Evolutionary conservation across 352 stramenopile genomes (phyloP).

Genomic region (Pythium vanterpoolii): DNA sequence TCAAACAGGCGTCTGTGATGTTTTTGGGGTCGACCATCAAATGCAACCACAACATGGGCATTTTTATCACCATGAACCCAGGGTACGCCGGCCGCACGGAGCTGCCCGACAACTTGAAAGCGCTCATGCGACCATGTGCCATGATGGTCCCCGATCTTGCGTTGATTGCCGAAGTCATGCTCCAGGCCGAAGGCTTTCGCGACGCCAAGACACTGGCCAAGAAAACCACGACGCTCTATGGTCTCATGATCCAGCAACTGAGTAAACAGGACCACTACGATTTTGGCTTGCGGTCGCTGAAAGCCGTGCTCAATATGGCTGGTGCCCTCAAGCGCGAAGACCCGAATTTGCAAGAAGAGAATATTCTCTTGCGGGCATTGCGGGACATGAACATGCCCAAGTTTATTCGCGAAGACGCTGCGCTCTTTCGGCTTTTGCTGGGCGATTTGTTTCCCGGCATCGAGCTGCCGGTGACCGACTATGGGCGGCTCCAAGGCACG

Average conservation of each 20-base stretch:
- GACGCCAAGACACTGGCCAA: conserved; percentile 48
- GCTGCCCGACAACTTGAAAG: conserved; percentile 79
- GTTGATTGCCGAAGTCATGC: conserved; percentile 90
- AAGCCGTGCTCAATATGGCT: conserved; percentile 86
- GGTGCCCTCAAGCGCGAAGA: conserved; percentile 90
- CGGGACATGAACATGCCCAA: conserved; percentile 96
- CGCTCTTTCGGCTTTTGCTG: conserved; percentile 92
- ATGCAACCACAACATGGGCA: conserved; percentile 88
- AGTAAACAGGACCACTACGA: conserved; percentile 90
- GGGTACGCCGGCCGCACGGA: conserved; percentile 86
- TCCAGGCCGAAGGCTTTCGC: conserved; percentile 85
- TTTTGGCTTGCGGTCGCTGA: conserved; percentile 89
- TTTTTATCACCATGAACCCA: conserved; percentile 93
- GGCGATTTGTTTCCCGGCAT: conserved; percentile 93
- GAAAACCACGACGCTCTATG: conserved; percentile 89
- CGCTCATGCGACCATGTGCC: conserved; percentile 83
- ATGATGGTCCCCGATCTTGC: conserved; percentile 93
- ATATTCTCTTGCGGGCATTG: conserved; percentile 89
- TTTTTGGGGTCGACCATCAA: conserved; percentile 86
- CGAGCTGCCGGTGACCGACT: conserved; percentile 87
- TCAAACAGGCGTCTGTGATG: conserved; percentile 69
- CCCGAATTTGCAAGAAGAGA: conserved; percentile 91
- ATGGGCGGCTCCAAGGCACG: conserved; percentile 68
- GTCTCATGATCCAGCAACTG: conserved; percentile 87
- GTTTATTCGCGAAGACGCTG: conserved; percentile 93